Conservation (phyloP, 1,284 basidiomycete genomes). For the Fomes fomentarius region DNA sequence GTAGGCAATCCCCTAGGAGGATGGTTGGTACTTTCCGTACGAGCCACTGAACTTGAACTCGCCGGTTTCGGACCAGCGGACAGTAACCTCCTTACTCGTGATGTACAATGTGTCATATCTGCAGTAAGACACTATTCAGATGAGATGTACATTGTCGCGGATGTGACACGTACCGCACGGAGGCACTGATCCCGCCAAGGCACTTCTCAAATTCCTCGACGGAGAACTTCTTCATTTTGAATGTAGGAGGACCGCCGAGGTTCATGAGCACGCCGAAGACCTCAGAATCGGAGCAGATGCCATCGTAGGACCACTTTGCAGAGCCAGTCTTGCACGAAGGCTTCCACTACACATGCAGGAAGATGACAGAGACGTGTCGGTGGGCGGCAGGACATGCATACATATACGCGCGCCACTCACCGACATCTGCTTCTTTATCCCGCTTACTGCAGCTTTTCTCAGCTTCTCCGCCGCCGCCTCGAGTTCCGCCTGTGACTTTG, state of each 20-base stretch:
- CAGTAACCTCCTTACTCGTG: constrained; percentile 47
- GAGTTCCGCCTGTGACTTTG: constrained; percentile 45
- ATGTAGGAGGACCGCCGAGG: constrained; percentile 47
- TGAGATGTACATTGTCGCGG: neutral
- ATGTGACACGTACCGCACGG: constrained; percentile 29
- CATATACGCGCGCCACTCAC: constrained; percentile 32
- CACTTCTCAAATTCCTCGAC: constrained; percentile 45
- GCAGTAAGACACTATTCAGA: neutral
- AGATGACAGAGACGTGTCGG: neutral
- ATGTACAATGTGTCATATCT: constrained; percentile 48
- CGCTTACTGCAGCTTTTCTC: constrained; percentile 46
- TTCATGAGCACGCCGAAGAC: constrained; percentile 54
- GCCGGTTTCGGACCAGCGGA: constrained; percentile 53
- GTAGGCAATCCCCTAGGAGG: neutral
- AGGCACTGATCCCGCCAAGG: constrained; percentile 36
- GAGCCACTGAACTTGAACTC: constrained; percentile 56
- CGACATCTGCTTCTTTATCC: constrained; percentile 58
- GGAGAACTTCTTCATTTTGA: constrained; percentile 56
- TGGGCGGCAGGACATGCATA: neutral
- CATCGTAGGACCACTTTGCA: constrained; percentile 58
- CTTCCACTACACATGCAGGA: constrained; percentile 46
- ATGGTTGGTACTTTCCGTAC: constrained; percentile 36
- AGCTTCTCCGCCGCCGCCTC: constrained; percentile 50
- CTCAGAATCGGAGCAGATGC: constrained; percentile 53
- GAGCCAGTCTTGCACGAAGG: constrained; percentile 51